These are phyloP conservation scores for Didymella arachidicola DNA, from an alignment of 2,329 filamentous ascomycete species.

Conservation along the genomic window DNA sequence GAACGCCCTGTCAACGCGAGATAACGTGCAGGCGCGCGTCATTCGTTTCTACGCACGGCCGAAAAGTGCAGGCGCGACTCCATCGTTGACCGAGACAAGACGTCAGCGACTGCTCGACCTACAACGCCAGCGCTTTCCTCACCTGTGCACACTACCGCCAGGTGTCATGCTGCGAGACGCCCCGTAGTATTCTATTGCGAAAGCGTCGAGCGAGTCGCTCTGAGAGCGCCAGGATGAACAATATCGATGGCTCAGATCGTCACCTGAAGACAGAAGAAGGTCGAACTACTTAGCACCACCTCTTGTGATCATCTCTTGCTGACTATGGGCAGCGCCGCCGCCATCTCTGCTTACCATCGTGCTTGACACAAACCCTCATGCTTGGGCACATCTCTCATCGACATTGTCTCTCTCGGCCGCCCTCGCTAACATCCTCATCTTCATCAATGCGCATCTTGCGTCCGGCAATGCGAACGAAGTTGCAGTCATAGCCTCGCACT, in stretches of 20 bases:
- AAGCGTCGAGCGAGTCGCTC: neutral
- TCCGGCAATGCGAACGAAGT: conserved; percentile 94
- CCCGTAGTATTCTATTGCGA: neutral
- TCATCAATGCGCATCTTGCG: conserved; percentile 94
- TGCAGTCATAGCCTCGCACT: conserved; percentile 88
- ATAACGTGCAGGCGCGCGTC: conserved; percentile 17
- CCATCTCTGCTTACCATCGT: conserved; percentile 90
- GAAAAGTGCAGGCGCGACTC: conserved; percentile 16
- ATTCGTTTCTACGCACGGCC: conserved; percentile 12
- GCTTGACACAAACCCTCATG: conserved; percentile 94
- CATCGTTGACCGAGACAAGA: conserved; percentile 1
- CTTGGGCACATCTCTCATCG: conserved; percentile 81
- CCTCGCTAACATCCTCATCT: conserved; percentile 89
- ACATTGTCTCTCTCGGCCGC: conserved; percentile 82
- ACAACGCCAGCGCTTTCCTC: neutral
- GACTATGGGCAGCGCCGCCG: conserved; percentile 56
- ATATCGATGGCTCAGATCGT: conserved; percentile 66
- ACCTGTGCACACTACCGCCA: neutral
- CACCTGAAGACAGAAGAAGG: conserved; percentile 50
- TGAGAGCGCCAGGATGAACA: conserved; percentile 63
- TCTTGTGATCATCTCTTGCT: conserved; percentile 4
- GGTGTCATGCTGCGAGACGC: neutral
- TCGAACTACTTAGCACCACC: conserved; percentile 17
- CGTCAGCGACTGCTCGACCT: conserved; percentile 1
- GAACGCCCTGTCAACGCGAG: neutral